phyloP scores from a whole-genome alignment of 108 stramenopile genomes.

The Cyclotella kingstonii region DNA sequence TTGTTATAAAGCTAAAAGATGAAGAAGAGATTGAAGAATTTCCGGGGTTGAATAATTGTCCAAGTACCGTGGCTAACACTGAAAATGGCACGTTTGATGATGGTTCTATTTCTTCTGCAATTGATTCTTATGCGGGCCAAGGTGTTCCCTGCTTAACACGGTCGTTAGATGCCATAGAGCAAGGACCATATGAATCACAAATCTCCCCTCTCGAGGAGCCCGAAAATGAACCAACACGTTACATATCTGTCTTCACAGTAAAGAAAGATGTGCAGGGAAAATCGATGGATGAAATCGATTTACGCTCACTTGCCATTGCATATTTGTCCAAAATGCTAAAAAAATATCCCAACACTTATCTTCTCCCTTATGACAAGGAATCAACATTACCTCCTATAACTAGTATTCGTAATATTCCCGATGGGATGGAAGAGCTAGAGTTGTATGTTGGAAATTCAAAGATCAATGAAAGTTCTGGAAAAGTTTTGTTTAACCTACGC shows the following conservation, averaged over 20 bases:
- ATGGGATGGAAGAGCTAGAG: slow-evolving; percentile 28
- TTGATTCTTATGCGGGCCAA: slow-evolving; percentile 4
- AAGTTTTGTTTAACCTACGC: slow-evolving; percentile 41
- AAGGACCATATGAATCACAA: slow-evolving; percentile 3
- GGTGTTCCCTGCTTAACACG: slow-evolving; percentile 4
- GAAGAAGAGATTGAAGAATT: slow-evolving; percentile 22
- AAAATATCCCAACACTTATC: slow-evolving; percentile 35
- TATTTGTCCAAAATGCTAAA: slow-evolving; percentile 38
- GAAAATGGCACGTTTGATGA: slow-evolving; percentile 1
- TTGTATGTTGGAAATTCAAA: slow-evolving; percentile 38
- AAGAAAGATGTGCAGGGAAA: slow-evolving; percentile 42
- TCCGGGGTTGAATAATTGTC: slow-evolving; percentile 4
- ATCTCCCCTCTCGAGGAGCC: slow-evolving; percentile 35
- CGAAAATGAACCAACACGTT: slow-evolving; percentile 12
- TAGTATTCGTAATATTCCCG: slow-evolving; percentile 39
- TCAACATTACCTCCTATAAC: slow-evolving; percentile 30
- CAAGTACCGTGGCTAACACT: not conserved
- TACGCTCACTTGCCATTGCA: slow-evolving; percentile 22
- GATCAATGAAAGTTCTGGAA: slow-evolving; percentile 31
- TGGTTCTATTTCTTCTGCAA: slow-evolving; percentile 10
- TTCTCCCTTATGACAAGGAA: slow-evolving; percentile 39
- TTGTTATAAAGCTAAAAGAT: slow-evolving; percentile 12
- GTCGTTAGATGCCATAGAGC: slow-evolving; percentile 10
- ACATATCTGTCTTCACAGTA: slow-evolving; percentile 43
- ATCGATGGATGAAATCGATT: slow-evolving; percentile 25